A percentile compares a stretch with the other conserved stretches of the same genome.
Evolutionary conservation across 306 rosid genomes (phyloP).

Genomic region (Vigna radiata): DNA sequence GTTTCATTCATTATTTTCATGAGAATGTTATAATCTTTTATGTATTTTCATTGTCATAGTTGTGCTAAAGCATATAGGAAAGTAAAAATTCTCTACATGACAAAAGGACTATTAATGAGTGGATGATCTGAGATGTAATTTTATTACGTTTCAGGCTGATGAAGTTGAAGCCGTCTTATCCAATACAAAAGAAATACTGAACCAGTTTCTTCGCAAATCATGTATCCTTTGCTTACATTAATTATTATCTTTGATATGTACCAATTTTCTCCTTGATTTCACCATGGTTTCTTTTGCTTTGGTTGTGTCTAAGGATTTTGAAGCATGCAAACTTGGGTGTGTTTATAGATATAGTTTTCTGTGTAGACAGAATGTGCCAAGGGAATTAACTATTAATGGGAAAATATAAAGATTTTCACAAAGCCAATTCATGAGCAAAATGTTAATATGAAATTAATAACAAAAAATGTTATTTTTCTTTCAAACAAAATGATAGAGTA

Average conservation of each 20-base stretch:
- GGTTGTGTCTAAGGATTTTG: conserved; percentile 24
- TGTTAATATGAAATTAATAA: conserved; percentile 17
- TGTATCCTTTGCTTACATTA: conserved; percentile 61
- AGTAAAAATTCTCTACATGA: conserved; percentile 24
- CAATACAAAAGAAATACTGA: conserved; percentile 77
- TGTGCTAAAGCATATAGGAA: conserved; percentile 26
- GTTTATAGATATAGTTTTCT: background rate
- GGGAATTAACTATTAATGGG: background rate
- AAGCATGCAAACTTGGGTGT: background rate
- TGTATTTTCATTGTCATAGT: conserved; percentile 29
- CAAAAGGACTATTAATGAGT: conserved; percentile 16
- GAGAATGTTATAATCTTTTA: conserved; percentile 23
- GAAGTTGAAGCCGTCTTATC: conserved; percentile 90
- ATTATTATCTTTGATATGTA: conserved; percentile 27
- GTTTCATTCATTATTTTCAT: conserved; percentile 22
- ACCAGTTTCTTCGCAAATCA: conserved; percentile 82
- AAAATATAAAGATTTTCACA: conserved; percentile 5
- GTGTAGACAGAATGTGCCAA: conserved; percentile 1
- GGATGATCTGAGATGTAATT: conserved; percentile 35
- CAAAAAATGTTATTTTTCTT: conserved; percentile 5
- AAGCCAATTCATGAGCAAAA: conserved; percentile 28
- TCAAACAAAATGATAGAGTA: conserved; percentile 23
- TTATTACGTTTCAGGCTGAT: conserved; percentile 62
- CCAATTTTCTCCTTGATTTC: conserved; percentile 35
- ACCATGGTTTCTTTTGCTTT: conserved; percentile 20